Base-by-base conservation (phyloP, 1,139 yeast species). In the Ogataea hybrid region DNA sequence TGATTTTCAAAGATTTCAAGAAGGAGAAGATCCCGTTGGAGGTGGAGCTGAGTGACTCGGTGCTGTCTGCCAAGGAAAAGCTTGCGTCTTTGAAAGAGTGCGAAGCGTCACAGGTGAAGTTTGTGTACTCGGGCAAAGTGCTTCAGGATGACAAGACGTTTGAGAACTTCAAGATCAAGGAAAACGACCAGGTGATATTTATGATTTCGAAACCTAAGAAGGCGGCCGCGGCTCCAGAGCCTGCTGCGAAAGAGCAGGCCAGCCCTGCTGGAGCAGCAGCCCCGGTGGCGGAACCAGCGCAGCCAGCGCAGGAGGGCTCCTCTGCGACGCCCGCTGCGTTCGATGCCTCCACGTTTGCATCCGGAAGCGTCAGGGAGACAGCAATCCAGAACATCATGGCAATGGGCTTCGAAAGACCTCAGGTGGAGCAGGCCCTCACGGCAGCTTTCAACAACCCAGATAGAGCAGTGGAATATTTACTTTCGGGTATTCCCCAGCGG, bases 401-500 rank as follows among this genome's bases (percentile, higher is more conserved):
- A 57, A 89, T 92, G 97, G 98, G 98, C 11, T 94, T 88, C 62
- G 89, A 85, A 39, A 80, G 96, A 56, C 75, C 79, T 6, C 87
- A 87, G 61, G 97, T 88, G 22, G 95, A 88, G 65, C 77, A 80
- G 32, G 98, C 99, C 0, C 72, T 92, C 62, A 79, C 95, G 58
- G 96, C 97, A 14, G 97, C 98, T 0, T 92, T 82, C 68, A 92
- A 92, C 67, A 90, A 92, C 66, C 98, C 99, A 20, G 97, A 92
- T 61, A 81, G 98, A 58, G 99, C 99, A 0, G 97, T 90, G 5
- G 98, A 94, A 62, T 90, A 92, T 62, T 73, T 92, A 45, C 69
- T 92, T 54, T 87, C 90, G 32, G 97, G 97, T 5, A 80, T 92
- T 41, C 97, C 97, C 4, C 25, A 23, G 28, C 94, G 84, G 53